These are phyloP conservation scores for Tolypocladium tropicale DNA, from an alignment of 2,329 filamentous ascomycete species.

Conservation along the genomic window DNA sequence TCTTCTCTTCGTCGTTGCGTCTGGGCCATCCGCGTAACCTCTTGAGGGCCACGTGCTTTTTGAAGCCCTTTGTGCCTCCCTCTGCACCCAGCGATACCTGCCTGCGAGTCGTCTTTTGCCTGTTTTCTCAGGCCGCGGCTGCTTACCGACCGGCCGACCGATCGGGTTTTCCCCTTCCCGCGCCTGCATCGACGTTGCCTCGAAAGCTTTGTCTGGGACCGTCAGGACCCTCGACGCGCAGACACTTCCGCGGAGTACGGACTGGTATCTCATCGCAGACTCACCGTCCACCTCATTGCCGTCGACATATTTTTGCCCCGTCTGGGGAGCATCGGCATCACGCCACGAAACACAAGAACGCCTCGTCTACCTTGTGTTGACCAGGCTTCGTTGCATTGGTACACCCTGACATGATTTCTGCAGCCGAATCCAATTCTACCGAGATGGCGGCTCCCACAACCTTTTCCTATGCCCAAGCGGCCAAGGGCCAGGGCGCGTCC, in stretches of 20 bases:
- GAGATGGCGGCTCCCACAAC: constrained; percentile 46
- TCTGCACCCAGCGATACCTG: background rate
- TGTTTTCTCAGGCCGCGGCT: background rate
- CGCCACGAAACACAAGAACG: constrained; percentile 5
- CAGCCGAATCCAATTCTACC: constrained; percentile 15
- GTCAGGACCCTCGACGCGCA: background rate
- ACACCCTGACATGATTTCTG: constrained; percentile 16
- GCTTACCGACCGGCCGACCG: background rate
- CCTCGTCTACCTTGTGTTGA: constrained; percentile 6
- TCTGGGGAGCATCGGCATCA: constrained; percentile 9
- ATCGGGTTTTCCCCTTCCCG: background rate
- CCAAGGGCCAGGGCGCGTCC: constrained; percentile 58
- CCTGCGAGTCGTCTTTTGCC: background rate
- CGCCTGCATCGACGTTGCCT: background rate
- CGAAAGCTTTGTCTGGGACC: background rate
- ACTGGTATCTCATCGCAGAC: background rate
- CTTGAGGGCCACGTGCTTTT: background rate
- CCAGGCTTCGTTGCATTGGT: constrained; percentile 9
- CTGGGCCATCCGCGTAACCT: background rate
- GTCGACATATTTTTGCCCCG: constrained; percentile 5
- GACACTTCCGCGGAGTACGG: background rate
- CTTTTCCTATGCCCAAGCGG: constrained; percentile 94
- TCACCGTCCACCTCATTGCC: background rate
- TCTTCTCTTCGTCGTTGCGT: background rate
- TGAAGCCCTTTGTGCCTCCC: background rate